phyloP scores from a whole-genome alignment of 345 rosid species.

The Dipteronia dyeriana region DNA sequence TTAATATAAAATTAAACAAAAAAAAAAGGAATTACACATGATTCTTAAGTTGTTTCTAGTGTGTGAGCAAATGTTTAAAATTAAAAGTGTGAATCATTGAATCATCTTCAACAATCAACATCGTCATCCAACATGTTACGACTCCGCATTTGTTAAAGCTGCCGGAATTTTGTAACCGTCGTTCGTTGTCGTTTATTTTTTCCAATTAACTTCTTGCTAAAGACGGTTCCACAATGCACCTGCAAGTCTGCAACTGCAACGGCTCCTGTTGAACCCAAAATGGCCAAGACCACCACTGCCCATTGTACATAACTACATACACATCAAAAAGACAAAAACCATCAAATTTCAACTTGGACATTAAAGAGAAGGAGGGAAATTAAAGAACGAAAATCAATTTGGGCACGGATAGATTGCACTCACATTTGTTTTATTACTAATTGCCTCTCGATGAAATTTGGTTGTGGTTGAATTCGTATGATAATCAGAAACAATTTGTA shows the following conservation, averaged over 20 bases:
- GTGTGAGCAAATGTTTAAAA: no score
- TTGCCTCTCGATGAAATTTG: conserved; percentile 9
- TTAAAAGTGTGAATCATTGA: conserved; percentile 13
- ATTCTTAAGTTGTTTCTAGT: no score
- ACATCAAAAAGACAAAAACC: no score
- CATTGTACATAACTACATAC: conserved; percentile 21
- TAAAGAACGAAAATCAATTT: not conserved
- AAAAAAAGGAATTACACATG: no score
- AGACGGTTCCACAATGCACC: conserved; percentile 23
- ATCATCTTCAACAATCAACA: not conserved
- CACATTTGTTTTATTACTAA: conserved; percentile 17
- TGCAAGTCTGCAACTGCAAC: no score
- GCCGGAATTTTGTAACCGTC: conserved; percentile 28
- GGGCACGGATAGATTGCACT: not conserved
- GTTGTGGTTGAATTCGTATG: conserved; percentile 8
- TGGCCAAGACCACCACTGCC: conserved; percentile 21
- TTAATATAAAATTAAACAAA: no score
- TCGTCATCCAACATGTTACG: conserved; percentile 22
- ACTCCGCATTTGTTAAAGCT: conserved; percentile 26
- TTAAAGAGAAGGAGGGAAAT: no score
- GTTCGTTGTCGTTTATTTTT: conserved; percentile 15
- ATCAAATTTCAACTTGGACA: not conserved
- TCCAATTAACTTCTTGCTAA: conserved; percentile 18
- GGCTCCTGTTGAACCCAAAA: conserved; percentile 33
- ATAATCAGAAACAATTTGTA: conserved; percentile 20